Evolutionary conservation across 371 early-diverging fungal species (phyloP), one percentile per base, ranked within the genome.

Genomic region (Lichtheimia hyalospora): DNA sequence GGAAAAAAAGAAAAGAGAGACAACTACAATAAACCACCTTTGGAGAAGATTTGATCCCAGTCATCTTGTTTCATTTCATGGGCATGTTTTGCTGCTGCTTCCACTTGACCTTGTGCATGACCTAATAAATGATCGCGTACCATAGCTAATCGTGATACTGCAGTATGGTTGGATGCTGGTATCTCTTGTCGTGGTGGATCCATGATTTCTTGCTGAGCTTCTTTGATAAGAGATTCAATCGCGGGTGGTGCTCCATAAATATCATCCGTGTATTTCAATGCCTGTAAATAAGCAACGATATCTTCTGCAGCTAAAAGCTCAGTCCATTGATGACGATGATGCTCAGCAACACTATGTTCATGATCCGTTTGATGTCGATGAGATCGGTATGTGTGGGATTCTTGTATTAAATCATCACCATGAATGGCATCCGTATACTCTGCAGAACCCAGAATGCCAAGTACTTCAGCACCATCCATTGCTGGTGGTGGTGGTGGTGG

Each of bases 81-180:
- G 24, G 64, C 62, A 3, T 71, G 58, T 63, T 69, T 57, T 21
- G 68, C 68, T 5, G 77, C 77, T 20, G 49, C 27, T 5, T 60
- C 18, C 24, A 52, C 46, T 56, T 71, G 52, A 2, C 74, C 74
- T 2, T 62, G 44, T 0, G 74, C 57, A 20, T 59, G 56, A 15
- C 65, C 58, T 16, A 77, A 41, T 18, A 79, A 57, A 56, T 79
- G 79, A 10, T 67, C 49, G 5, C 79, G 70, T n/a, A 79, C 68
- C 79, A 79, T 79, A 1, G 57, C 27, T 5, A 79, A 52, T 15
- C 79, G 59, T 1, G 65, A 57, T 2, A 79, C 57, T 0, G 79
- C 64, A 12, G 27, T 27, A 21, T 58, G 13, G 10, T 18, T 4
- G 21, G 18, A 16, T 24, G 52, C 24, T 24, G 44, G 44, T 49